Percentiles rank a stretch among this genome's conserved stretches.
These are phyloP conservation scores for Pyrenula aspistea DNA, from an alignment of 495 filamentous ascomycete genomes.

Conservation along the genomic window DNA sequence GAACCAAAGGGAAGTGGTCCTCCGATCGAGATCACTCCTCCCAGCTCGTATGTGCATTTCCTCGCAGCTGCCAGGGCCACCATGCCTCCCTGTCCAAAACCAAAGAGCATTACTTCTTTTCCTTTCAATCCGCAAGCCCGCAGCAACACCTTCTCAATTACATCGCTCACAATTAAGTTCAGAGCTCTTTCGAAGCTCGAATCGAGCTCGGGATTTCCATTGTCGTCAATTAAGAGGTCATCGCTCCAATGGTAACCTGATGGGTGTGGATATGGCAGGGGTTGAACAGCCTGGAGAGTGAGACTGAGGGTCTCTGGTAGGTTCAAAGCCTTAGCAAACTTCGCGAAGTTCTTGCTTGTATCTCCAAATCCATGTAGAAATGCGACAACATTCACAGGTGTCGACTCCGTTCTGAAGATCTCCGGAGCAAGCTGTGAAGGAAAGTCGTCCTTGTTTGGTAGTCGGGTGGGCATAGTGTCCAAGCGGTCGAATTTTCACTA, in stretches of 20 bases:
- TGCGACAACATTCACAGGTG: background rate
- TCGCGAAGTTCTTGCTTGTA: constrained; percentile 51
- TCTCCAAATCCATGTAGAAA: constrained; percentile 72
- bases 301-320: constrained; percentile 74
- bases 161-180: constrained; percentile 33
- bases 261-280: constrained; percentile 56
- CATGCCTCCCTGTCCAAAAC: constrained; percentile 83
- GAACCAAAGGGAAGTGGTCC: constrained; percentile 50
- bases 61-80: constrained; percentile 49
- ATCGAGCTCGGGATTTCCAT: constrained; percentile 63
- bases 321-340: constrained; percentile 58
- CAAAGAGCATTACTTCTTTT: constrained; percentile 64
- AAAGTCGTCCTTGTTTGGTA: constrained; percentile 36
- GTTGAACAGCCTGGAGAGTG: constrained; percentile 59
- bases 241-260: constrained; percentile 86
- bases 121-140: constrained; percentile 56
- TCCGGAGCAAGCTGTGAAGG: constrained; percentile 30
- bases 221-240: constrained; percentile 59
- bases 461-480: constrained; percentile 23
- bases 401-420: constrained; percentile 22
- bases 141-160: constrained; percentile 51
- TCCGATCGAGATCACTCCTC: constrained; percentile 67
- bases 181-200: constrained; percentile 55
- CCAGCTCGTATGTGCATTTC: constrained; percentile 15
- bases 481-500: no score